Evolutionary conservation across 148 eudicot species (phyloP).

Genomic region (Rhododendron williamsianum): DNA sequence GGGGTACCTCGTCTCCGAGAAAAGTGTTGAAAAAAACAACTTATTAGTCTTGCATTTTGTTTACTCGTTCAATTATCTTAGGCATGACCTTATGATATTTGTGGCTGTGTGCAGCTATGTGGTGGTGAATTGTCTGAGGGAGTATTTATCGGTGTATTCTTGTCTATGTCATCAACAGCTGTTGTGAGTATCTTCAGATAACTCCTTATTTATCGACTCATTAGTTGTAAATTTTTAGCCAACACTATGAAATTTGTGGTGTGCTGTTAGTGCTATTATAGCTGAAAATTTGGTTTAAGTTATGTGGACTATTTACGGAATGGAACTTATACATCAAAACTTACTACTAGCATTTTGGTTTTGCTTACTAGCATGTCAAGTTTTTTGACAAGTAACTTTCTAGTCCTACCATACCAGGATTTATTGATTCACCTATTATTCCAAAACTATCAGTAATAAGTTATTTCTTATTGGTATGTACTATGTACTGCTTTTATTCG

Average conservation of each 20-base stretch:
- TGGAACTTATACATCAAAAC: not conserved
- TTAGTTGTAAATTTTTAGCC: not conserved
- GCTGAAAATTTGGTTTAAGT: not conserved
- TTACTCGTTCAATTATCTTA: constrained; percentile 1
- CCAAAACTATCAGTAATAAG: not conserved
- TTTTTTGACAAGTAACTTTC: not conserved
- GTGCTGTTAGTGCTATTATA: not conserved
- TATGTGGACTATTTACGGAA: not conserved
- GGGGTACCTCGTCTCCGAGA: not conserved
- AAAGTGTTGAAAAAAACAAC: not conserved
- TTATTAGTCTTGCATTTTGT: constrained; percentile 2
- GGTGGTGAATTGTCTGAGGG: constrained; percentile 57
- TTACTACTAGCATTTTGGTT: not conserved
- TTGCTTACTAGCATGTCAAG: not conserved
- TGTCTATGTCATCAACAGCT: constrained; percentile 67
- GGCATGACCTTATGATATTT: constrained; percentile 3
- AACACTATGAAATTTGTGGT: not conserved
- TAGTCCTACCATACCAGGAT: not conserved
- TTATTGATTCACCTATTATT: not conserved
- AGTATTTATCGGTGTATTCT: constrained; percentile 49
- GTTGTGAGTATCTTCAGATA: constrained; percentile 30
- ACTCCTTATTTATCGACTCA: not conserved
- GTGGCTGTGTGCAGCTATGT: constrained; percentile 42
- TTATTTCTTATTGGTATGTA: not conserved
- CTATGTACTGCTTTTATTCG: not conserved